These are phyloP conservation scores for Boletus rufocinnamomeus DNA, from an alignment of 768 basidiomycete genomes.

Conservation along the genomic window DNA sequence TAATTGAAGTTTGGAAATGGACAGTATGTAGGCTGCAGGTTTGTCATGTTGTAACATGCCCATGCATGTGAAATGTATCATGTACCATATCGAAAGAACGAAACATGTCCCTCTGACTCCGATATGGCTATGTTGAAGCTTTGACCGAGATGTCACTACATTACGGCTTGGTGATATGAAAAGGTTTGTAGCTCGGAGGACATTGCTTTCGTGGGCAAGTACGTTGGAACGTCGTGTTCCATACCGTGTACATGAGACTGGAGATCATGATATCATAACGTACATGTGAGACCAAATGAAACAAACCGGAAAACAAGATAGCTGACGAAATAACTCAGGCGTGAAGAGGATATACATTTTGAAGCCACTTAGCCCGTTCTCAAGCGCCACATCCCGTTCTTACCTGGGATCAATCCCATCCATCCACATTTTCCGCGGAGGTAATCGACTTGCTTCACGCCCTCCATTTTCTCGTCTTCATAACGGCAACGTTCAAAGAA, in stretches of 20 bases:
- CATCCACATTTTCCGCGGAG: slow-evolving; percentile 54
- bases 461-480: slow-evolving; percentile 37
- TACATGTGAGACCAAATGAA: background rate
- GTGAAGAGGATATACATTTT: background rate
- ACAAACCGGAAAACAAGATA: background rate
- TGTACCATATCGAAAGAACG: background rate
- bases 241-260: slow-evolving; percentile 4
- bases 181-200: background rate
- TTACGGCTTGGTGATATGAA: background rate
- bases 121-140: too few relatives aligned
- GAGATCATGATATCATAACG: background rate
- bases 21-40: background rate
- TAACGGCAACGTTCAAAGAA: slow-evolving; percentile 48
- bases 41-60: background rate
- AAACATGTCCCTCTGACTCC: background rate
- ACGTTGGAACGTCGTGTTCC: slow-evolving; percentile 2
- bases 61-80: background rate
- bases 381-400: slow-evolving; percentile 66
- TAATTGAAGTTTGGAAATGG: background rate
- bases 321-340: background rate
- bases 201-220: background rate
- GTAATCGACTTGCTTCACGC: slow-evolving; percentile 62
- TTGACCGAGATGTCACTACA: background rate
- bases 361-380: slow-evolving; percentile 42
- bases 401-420: slow-evolving; percentile 53